Evolutionary conservation across 345 rosid species (phyloP).

Genomic region (Acer campestre): DNA sequence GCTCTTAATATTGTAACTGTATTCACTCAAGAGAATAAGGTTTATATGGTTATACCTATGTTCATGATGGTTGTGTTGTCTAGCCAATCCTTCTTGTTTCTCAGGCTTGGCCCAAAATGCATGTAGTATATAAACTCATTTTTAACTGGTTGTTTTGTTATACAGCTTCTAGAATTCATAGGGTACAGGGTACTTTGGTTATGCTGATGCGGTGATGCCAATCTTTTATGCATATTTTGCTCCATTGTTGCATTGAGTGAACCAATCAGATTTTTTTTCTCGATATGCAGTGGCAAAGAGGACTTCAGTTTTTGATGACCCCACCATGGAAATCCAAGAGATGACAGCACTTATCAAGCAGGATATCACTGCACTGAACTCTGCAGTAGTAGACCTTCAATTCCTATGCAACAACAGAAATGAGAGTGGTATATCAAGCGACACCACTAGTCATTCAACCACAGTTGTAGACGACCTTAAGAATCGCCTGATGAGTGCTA

Average conservation of each 20-base stretch:
- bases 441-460: constrained; percentile 64
- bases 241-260: neutral
- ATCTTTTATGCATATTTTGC: neutral
- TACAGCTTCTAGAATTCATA: neutral
- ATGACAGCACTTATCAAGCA: constrained; percentile 63
- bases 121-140: neutral
- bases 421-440: constrained; percentile 52
- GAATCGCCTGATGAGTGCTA: constrained; percentile 64
- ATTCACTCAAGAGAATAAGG: too few relatives aligned
- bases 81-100: neutral
- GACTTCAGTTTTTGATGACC: constrained; percentile 67
- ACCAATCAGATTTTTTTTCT: constrained; percentile 3
- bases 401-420: constrained; percentile 51
- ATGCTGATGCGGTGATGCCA: neutral
- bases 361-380: constrained; percentile 65
- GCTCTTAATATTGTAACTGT: neutral
- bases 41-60: neutral
- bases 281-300: constrained; percentile 59
- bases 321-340: constrained; percentile 69
- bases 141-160: neutral
- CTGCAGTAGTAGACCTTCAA: constrained; percentile 70
- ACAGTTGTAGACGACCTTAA: constrained; percentile 64
- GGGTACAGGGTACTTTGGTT: neutral
- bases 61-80: neutral
- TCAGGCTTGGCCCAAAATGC: neutral